phyloP scores from a whole-genome alignment of 148 eudicot species.

The Cornus suecica region DNA sequence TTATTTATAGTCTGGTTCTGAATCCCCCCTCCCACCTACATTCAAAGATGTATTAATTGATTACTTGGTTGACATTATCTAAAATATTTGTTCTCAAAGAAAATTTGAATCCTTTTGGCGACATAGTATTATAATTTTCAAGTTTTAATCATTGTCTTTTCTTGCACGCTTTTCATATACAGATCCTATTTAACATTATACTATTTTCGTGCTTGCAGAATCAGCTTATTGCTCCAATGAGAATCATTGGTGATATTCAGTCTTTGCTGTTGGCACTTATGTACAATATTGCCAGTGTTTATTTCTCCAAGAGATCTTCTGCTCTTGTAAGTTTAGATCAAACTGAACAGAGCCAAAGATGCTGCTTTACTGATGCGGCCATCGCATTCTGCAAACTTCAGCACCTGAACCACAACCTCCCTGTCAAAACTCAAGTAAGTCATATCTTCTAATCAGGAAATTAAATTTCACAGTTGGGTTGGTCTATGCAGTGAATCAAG shows the following conservation, averaged over 20 bases:
- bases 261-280: slow-evolving; percentile 64
- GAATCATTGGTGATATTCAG: slow-evolving; percentile 66
- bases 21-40: background rate
- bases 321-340: slow-evolving; percentile 44
- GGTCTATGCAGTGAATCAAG: background rate
- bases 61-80: background rate
- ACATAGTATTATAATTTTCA: background rate
- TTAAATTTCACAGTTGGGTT: slow-evolving; percentile 4
- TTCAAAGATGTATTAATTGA: background rate
- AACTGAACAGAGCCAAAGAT: slow-evolving; percentile 52
- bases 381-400: slow-evolving; percentile 90
- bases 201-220: slow-evolving; percentile 45
- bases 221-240: slow-evolving; percentile 33
- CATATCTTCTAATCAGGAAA: slow-evolving; percentile 10
- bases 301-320: slow-evolving; percentile 58
- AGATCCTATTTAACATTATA: slow-evolving; percentile 10
- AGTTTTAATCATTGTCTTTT: background rate
- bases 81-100: background rate
- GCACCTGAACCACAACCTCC: slow-evolving; percentile 58
- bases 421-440: slow-evolving; percentile 80
- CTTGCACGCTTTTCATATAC: background rate
- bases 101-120: background rate
- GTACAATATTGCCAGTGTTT: slow-evolving; percentile 61
- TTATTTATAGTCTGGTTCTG: background rate
- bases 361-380: slow-evolving; percentile 75